Conservation (phyloP, 805 yeast genomes). For the Helenozyma rhizophorensis region DNA sequence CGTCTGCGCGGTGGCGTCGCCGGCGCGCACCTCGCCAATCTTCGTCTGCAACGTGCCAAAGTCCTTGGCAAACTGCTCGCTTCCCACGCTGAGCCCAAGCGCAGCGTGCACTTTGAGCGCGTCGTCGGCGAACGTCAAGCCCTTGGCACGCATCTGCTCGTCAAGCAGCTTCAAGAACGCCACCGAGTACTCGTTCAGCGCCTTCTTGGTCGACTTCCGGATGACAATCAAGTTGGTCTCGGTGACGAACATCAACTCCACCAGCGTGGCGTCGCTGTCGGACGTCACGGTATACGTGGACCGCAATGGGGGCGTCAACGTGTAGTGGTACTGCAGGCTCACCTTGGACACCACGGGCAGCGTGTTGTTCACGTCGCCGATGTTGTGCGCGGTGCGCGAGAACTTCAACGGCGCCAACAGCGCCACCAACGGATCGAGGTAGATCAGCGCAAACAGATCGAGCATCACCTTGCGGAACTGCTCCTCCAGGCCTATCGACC, state of each 20-base stretch:
- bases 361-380: conserved; percentile 17
- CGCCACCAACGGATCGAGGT: conserved; percentile 38
- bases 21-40: conserved; percentile 7
- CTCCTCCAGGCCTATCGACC: conserved; percentile 24
- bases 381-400: conserved; percentile 28
- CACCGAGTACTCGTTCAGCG: conserved; percentile 9
- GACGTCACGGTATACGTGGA: conserved; percentile 8
- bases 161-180: conserved; percentile 12
- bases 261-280: conserved; percentile 9
- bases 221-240: conserved; percentile 17
- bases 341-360: conserved; percentile 14
- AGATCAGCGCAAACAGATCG: conserved; percentile 31
- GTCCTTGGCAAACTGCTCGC: conserved; percentile 14
- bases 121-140: conserved; percentile 14
- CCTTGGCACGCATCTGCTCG: conserved; percentile 14
- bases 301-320: conserved; percentile 14
- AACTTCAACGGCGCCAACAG: conserved; percentile 25
- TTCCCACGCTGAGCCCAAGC: conserved; percentile 7
- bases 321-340: conserved; percentile 17
- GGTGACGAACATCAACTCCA: conserved; percentile 15
- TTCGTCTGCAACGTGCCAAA: conserved; percentile 11
- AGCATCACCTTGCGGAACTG: conserved; percentile 33
- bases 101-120: conserved; percentile 9
- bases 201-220: conserved; percentile 11
- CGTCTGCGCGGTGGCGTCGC: conserved; percentile 3